phyloP scores from a whole-genome alignment of 805 yeast genomes.

The Wickerhamomyces tratensis region DNA sequence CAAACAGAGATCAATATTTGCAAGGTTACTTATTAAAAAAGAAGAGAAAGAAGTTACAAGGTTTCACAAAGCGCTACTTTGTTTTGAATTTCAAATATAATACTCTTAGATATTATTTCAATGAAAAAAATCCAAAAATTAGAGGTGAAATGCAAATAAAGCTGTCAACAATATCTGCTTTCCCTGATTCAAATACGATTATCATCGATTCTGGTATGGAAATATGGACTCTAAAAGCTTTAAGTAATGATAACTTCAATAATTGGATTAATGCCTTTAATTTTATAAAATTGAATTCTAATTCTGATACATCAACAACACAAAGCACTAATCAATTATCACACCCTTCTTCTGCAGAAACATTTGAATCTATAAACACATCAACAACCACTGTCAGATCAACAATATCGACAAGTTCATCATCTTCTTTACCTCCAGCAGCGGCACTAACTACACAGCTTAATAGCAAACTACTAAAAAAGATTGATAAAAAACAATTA shows the following conservation, averaged over 20 bases:
- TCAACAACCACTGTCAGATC: no score
- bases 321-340: no score
- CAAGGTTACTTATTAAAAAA: conserved; percentile 75
- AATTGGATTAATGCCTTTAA: conserved; percentile 81
- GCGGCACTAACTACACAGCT: background rate
- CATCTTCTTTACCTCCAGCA: no score
- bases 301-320: background rate
- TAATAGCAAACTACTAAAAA: background rate
- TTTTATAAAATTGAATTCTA: conserved; percentile 13
- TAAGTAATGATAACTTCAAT: conserved; percentile 53
- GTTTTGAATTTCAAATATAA: conserved; percentile 76
- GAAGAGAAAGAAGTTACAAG: conserved; percentile 77
- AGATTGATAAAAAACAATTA: background rate
- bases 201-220: conserved; percentile 93
- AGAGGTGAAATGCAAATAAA: conserved; percentile 90
- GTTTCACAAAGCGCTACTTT: conserved; percentile 79
- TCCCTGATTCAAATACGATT: conserved; percentile 54
- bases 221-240: conserved; percentile 79
- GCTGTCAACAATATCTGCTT: conserved; percentile 75
- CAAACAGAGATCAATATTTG: conserved; percentile 58
- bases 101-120: conserved; percentile 69
- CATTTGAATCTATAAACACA: no score
- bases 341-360: no score
- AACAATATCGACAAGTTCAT: background rate
- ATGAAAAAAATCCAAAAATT: conserved; percentile 59